Evolutionary conservation across 192 early-diverging fungal genomes (phyloP).

Genomic region (Gaertneriomyces sp.): DNA sequence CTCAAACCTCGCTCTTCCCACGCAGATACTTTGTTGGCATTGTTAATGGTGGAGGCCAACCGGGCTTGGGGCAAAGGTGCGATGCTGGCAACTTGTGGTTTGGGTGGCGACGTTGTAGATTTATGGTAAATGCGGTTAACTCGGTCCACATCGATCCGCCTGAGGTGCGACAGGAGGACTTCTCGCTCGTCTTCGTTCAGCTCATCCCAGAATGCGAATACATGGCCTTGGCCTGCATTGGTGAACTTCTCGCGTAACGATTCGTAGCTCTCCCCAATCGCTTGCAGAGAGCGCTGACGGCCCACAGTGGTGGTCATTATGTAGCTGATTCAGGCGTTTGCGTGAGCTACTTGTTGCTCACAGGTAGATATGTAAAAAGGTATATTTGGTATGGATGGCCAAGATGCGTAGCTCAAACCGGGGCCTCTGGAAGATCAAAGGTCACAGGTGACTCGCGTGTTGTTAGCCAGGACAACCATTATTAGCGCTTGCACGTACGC

Average conservation of each 20-base stretch:
- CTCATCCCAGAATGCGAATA: constrained; percentile 76
- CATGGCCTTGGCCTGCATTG: constrained; percentile 79
- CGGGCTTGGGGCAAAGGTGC: constrained; percentile 68
- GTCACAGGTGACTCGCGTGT: too few relatives aligned
- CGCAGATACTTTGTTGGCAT: constrained; percentile 45
- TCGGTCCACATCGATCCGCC: constrained; percentile 70
- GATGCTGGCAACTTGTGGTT: constrained; percentile 47
- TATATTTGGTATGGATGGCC: too few relatives aligned
- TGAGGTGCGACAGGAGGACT: constrained; percentile 63
- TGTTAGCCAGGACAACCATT: too few relatives aligned
- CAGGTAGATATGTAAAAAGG: too few relatives aligned
- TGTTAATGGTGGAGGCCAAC: constrained; percentile 43
- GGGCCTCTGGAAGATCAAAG: too few relatives aligned
- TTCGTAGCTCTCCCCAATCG: background rate
- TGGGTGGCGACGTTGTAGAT: constrained; percentile 52
- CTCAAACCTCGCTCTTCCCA: constrained; percentile 76
- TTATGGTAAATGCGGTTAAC: constrained; percentile 80
- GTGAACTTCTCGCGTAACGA: constrained; percentile 44
- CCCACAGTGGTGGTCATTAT: too few relatives aligned
- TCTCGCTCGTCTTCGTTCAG: constrained; percentile 58
- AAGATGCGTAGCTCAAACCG: too few relatives aligned
- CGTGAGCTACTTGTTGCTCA: too few relatives aligned
- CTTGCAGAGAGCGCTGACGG: too few relatives aligned
- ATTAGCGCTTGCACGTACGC: too few relatives aligned
- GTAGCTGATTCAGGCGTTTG: too few relatives aligned